Base-by-base conservation (phyloP, 345 rosid genomes). In the Firmiana major region DNA sequence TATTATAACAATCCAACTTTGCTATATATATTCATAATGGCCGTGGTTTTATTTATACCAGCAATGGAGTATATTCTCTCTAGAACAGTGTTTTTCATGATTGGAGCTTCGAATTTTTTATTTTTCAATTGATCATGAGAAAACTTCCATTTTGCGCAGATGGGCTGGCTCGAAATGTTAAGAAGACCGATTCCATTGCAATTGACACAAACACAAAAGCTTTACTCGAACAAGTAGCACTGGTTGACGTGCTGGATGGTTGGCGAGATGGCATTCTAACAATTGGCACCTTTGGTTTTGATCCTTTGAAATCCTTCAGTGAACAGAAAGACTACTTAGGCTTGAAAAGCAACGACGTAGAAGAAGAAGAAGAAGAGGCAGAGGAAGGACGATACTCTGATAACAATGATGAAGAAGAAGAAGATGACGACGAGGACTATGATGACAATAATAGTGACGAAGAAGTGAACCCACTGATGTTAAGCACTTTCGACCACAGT, bases 271-370 rank as follows among this genome's bases (percentile, higher is more conserved):
- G 97, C 77, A 88, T 94, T 81, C 86, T 94, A 65, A 93, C 95
- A 48, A 93, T 94, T 57, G 97, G 97, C 19, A 94, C 98, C 13
- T 91, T 94, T 17, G 98, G 98, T 55, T 85, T 93, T 49, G 94
- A 90, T 79, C 83, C 91, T 36, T 71, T 93, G 54, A 85, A 84
- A 75, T 82, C 84, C 15, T 83, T 78, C 19, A 40, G 63, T 65
- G 80, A 87, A 69, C 83, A 81, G 15, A 80, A 82, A 24, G 79
- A 81, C 9, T 66, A 79, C 53, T 64, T 71, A 46, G 24, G 78
- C 59, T 54, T 68, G 16, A 85, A 79, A 63, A 76, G 79, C 63
- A 85, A 85, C 34, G 80, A 71, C 2, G 82, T 71, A n/a, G n/a
- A 31, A 0, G 34, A 31, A 31, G 34, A 31, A 3, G 34, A 31